Conservation (phyloP, 139 green algal species). For the Medakamo hakoo region DNA sequence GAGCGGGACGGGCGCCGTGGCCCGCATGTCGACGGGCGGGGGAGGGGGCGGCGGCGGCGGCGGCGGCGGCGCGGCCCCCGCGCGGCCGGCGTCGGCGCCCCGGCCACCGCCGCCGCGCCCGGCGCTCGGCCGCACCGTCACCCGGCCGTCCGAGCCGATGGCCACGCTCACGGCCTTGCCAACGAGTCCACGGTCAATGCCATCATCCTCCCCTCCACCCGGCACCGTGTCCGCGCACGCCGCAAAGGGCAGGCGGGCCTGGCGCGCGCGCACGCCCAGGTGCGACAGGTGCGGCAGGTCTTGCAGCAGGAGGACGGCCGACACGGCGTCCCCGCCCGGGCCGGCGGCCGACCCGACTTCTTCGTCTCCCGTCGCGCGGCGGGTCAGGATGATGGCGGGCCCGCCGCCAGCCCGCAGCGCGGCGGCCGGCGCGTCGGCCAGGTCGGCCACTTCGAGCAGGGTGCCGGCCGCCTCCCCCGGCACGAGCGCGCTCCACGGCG, state of each 20-base stretch:
- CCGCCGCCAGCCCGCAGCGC: too few relatives aligned
- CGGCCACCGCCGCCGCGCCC: not conserved
- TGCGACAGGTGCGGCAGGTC: slow-evolving; percentile 89
- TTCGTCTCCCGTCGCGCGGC: slow-evolving; percentile 74
- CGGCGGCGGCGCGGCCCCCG: not conserved
- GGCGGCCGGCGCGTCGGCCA: slow-evolving; percentile 16
- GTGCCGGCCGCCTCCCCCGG: slow-evolving; percentile 33
- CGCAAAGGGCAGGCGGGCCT: slow-evolving; percentile 74
- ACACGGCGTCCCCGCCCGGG: slow-evolving; percentile 17
- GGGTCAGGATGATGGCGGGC: slow-evolving; percentile 42
- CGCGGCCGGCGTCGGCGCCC: not conserved
- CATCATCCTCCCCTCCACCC: slow-evolving; percentile 10
- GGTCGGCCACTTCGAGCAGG: slow-evolving; percentile 39
- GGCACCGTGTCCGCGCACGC: slow-evolving; percentile 56
- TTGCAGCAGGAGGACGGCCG: slow-evolving; percentile 70
- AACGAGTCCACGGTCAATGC: slow-evolving; percentile 13
- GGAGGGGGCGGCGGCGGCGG: not conserved
- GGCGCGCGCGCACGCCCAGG: slow-evolving; percentile 76
- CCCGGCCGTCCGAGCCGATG: slow-evolving; percentile 1
- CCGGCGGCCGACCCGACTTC: slow-evolving; percentile 60
- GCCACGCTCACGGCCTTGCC: slow-evolving; percentile 30
- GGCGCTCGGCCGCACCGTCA: not conserved
- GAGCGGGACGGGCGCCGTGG: slow-evolving; percentile 25
- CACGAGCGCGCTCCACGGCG: slow-evolving; percentile 74
- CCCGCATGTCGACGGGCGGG: slow-evolving; percentile 5